Evolutionary conservation across 1,284 basidiomycete species (phyloP), one percentile per base, ranked within the genome.

Genomic region (Irpex rosettiformis): DNA sequence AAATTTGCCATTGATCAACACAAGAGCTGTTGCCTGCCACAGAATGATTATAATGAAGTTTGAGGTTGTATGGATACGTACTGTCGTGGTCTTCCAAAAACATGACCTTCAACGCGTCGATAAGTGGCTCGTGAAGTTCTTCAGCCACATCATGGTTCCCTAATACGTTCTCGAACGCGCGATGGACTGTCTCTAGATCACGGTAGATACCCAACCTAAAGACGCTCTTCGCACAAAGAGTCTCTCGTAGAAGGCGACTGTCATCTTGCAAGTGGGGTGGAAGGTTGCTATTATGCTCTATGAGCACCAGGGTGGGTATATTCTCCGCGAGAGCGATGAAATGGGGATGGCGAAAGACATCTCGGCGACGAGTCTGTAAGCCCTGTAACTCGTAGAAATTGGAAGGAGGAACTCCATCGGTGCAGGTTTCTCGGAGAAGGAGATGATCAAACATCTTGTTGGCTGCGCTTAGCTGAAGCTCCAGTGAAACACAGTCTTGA

Each of bases 201-300:
- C 86, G 79, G 63, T 88, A 89, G 18, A 86, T 84, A 1, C 84
- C 88, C 65, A 85, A 83, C 2, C 87, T 81, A 68, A 92, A 91
- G 21, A 83, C 80, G 29, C 76, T 73, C 54, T 82, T 78, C 56
- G 80, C 77, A 65, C 86, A 90, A 2, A 91, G 76, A 3, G 73
- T 72, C 57, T 77, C 72, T 7, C 87, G 83, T 49, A 93, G 76
- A 22, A 73, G 72, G 33, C 72, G 75, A 2, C 78, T 79, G 25
- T 79, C 77, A 5, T 68, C 63, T 18, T 83, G 78, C 11, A 88
- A 72, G 8, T 75, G 70, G 56, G 77, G 74, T 1, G 81, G 72
- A 24, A 91, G 68, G 57, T 78, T 68, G 5, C 67, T 57, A 62
- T 86, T 88, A 52, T 84, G 80, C 71, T 92, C 89, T 47, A 92